A percentile compares a stretch with the other conserved stretches of the same genome.
Conservation (phyloP, 495 filamentous ascomycete species). For the Penicillium egyptiacum region DNA sequence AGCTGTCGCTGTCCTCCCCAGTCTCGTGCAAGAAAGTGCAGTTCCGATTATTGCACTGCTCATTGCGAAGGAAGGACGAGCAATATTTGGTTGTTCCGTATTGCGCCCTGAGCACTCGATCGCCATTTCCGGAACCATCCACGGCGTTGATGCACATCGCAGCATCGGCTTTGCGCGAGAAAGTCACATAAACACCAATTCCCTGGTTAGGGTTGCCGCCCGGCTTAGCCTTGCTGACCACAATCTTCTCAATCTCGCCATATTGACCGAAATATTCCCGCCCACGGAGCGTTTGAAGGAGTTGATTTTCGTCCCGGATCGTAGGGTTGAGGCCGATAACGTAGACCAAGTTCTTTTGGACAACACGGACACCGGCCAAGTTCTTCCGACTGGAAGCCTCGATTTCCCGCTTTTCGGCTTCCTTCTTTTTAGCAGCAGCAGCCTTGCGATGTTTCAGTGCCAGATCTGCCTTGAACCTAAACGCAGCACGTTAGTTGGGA, state of each 20-base stretch:
- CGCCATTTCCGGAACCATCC: constrained; percentile 87
- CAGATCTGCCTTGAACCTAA: constrained; percentile 78
- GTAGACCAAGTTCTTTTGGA: constrained; percentile 98
- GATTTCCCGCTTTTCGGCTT: constrained; percentile 91
- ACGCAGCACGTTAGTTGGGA: constrained; percentile 11
- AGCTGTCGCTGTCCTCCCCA: constrained; percentile 95
- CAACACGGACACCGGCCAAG: constrained; percentile 87
- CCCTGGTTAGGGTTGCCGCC: constrained; percentile 71
- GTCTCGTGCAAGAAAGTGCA: constrained; percentile 98
- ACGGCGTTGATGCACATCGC: constrained; percentile 85
- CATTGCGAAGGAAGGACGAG: constrained; percentile 90
- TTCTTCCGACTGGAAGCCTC: constrained; percentile 94
- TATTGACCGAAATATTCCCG: constrained; percentile 97
- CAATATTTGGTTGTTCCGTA: constrained; percentile 99
- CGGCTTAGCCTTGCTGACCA: constrained; percentile 91
- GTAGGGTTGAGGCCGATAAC: constrained; percentile 91
- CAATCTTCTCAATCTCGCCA: constrained; percentile 97
- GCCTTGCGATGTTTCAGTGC: constrained; percentile 89
- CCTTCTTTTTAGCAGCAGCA: constrained; percentile 87
- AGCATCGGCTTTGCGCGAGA: constrained; percentile 83
- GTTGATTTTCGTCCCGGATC: constrained; percentile 80
- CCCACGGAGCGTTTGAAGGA: constrained; percentile 82
- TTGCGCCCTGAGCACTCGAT: constrained; percentile 83
- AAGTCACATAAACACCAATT: constrained; percentile 96
- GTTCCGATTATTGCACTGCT: constrained; percentile 87